Evolutionary conservation across 2,329 filamentous ascomycete species (phyloP).

Genomic region (Fusarium goolgardi): DNA sequence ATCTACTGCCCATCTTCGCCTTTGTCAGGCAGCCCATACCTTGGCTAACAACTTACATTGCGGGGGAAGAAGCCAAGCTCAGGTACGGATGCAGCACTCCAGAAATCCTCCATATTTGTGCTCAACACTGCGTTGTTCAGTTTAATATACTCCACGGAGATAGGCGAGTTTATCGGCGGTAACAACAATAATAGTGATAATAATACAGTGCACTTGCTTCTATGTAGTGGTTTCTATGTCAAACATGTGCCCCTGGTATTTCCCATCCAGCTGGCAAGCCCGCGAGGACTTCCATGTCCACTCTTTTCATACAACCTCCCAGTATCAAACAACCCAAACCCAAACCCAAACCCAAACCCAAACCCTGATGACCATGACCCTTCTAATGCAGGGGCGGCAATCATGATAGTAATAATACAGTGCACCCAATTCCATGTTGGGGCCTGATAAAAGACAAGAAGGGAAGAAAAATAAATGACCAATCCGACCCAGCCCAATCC

Average conservation of each 20-base stretch:
- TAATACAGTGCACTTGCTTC: constrained; percentile 6
- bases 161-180: background rate
- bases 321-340: background rate
- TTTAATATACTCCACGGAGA: constrained; percentile 3
- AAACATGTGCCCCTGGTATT: constrained; percentile 39
- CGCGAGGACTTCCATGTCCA: constrained; percentile 42
- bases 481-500: constrained; percentile 26
- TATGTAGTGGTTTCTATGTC: constrained; percentile 35
- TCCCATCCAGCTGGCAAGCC: constrained; percentile 35
- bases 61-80: constrained; percentile 26
- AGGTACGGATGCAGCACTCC: background rate
- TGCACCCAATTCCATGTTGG: constrained; percentile 41
- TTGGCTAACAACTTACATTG: constrained; percentile 6
- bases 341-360: constrained; percentile 2
- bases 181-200: constrained; percentile 20
- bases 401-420: constrained; percentile 38
- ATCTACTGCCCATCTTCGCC: constrained; percentile 39
- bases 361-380: constrained; percentile 21
- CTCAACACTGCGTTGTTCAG: constrained; percentile 5
- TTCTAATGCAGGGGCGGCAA: constrained; percentile 36
- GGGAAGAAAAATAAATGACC: constrained; percentile 5
- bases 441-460: constrained; percentile 34
- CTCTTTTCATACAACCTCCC: constrained; percentile 27
- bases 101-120: constrained; percentile 1
- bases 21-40: constrained; percentile 5